A percentile compares a stretch with the other conserved stretches of the same genome.
These are phyloP conservation scores for Syzygium malaccense DNA, from an alignment of 441 rosid species.

Conservation along the genomic window DNA sequence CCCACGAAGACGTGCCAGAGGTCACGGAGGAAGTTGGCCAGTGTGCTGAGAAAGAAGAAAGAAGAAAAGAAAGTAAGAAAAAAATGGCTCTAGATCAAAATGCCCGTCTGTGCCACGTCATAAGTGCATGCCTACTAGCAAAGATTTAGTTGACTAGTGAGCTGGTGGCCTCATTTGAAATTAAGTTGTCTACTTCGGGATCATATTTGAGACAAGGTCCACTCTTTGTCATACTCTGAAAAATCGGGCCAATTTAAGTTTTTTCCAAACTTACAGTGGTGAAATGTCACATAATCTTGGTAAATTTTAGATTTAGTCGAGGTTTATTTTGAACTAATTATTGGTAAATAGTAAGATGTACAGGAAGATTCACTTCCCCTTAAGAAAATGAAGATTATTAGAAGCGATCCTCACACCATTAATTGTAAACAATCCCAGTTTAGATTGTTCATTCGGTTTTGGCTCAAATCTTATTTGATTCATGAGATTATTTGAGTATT, in stretches of 20 bases:
- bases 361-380: background rate
- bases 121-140: background rate
- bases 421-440: background rate
- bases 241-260: background rate
- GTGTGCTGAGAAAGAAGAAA: background rate
- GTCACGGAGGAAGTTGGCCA: background rate
- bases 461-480: background rate
- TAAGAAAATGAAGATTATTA: background rate
- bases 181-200: background rate
- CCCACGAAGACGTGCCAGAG: background rate
- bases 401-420: background rate
- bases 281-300: background rate
- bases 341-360: background rate
- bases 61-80: background rate
- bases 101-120: background rate
- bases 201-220: background rate
- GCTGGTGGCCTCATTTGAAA: background rate
- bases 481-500: background rate
- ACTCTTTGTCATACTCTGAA: background rate
- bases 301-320: background rate
- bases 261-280: background rate
- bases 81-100: background rate
- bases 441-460: background rate
- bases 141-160: background rate
- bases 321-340: background rate